Evolutionary conservation across 2,329 filamentous ascomycete genomes (phyloP).

Genomic region (Gliomastix tumulicola): DNA sequence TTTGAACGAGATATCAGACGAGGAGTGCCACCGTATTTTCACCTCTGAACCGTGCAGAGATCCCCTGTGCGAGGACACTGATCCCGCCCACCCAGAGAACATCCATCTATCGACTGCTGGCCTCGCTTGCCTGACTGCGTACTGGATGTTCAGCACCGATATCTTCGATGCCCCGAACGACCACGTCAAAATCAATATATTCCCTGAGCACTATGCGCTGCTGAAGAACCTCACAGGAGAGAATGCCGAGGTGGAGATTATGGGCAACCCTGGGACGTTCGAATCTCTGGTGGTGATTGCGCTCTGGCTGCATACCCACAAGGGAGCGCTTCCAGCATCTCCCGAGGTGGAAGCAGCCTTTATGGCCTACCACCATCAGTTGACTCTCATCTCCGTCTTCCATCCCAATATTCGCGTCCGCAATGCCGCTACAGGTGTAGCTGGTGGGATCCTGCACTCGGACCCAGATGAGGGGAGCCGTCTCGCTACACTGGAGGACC

Average conservation of each 20-base stretch:
- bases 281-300: slow-evolving; percentile 55
- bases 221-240: slow-evolving; percentile 45
- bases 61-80: slow-evolving; percentile 40
- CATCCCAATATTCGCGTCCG: slow-evolving; percentile 47
- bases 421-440: slow-evolving; percentile 46
- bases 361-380: slow-evolving; percentile 53
- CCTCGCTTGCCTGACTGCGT: slow-evolving; percentile 50
- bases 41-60: slow-evolving; percentile 31
- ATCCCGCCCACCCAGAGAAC: slow-evolving; percentile 37
- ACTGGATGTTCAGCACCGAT: slow-evolving; percentile 55
- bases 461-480: slow-evolving; percentile 53
- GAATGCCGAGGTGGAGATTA: slow-evolving; percentile 40
- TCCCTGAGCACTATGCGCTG: slow-evolving; percentile 52
- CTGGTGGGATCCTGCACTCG: slow-evolving; percentile 47
- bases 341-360: slow-evolving; percentile 28
- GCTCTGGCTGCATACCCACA: slow-evolving; percentile 48
- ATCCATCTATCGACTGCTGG: slow-evolving; percentile 54
- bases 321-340: slow-evolving; percentile 26
- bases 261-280: slow-evolving; percentile 43
- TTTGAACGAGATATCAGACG: slow-evolving; percentile 35
- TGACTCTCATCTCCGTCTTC: slow-evolving; percentile 51
- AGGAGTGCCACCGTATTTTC: slow-evolving; percentile 38
- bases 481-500: slow-evolving; percentile 55
- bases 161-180: slow-evolving; percentile 52
- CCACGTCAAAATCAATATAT: slow-evolving; percentile 46